phyloP scores from a whole-genome alignment of 2,329 filamentous ascomycete species.

The Allantophomopsis cytisporea region DNA sequence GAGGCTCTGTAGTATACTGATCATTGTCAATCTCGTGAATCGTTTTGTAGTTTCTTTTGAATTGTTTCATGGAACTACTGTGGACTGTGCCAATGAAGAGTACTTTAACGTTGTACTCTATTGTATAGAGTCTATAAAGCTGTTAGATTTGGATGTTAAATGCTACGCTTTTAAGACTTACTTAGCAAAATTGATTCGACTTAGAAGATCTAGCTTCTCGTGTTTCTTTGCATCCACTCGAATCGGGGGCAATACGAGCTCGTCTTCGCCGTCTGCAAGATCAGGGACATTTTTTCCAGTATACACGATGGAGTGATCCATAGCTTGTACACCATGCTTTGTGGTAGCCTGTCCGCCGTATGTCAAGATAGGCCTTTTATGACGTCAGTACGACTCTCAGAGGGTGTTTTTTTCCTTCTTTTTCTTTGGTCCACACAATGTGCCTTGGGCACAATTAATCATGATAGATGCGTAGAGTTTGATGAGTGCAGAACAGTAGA shows the following conservation, averaged over 20 bases:
- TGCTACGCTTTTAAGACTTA: background rate
- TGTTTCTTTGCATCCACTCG: background rate
- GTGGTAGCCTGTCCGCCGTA: slow-evolving; percentile 5
- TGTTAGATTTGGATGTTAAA: no score
- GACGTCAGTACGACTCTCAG: background rate
- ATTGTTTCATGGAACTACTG: background rate
- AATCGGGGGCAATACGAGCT: slow-evolving; percentile 2
- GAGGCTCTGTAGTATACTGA: no score
- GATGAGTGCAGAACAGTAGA: no score
- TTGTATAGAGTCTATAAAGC: slow-evolving; percentile 7
- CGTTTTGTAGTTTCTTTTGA: background rate
- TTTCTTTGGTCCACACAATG: background rate
- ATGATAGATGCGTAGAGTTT: no score
- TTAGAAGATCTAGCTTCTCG: slow-evolving; percentile 5
- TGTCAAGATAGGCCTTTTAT: slow-evolving; percentile 9
- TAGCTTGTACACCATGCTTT: slow-evolving; percentile 9
- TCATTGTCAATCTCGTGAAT: background rate
- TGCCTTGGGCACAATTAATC: no score
- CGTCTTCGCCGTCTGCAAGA: slow-evolving; percentile 1
- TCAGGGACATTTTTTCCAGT: background rate
- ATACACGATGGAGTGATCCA: slow-evolving; percentile 10
- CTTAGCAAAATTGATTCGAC: slow-evolving; percentile 14
- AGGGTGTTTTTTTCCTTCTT: no score
- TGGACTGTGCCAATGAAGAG: slow-evolving; percentile 11
- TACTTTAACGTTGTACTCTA: slow-evolving; percentile 14